A percentile compares a stretch with the other conserved stretches of the same genome.
Evolutionary conservation across 1,139 yeast species (phyloP).

Genomic region (Candida sanyaensis): DNA sequence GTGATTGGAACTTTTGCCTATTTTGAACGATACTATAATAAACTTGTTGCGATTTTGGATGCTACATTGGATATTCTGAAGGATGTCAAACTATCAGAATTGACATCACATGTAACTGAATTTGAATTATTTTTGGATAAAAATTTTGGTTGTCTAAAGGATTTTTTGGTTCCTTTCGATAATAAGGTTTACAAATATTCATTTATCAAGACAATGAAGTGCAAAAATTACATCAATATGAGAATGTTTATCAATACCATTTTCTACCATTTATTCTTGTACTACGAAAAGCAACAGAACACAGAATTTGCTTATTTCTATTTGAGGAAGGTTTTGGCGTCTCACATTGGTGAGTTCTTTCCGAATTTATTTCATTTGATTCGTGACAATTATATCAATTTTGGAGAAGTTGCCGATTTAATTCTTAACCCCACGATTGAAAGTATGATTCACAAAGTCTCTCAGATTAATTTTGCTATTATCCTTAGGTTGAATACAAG

Average conservation of each 20-base stretch:
- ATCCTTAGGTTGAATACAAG: slow-evolving; percentile 22
- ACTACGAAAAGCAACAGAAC: slow-evolving; percentile 28
- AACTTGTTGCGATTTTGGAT: slow-evolving; percentile 25
- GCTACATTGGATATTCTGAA: slow-evolving; percentile 24
- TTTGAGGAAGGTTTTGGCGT: slow-evolving; percentile 28
- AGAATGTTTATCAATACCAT: slow-evolving; percentile 29
- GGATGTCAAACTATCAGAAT: slow-evolving; percentile 19
- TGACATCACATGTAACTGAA: slow-evolving; percentile 25
- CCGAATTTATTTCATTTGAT: slow-evolving; percentile 32
- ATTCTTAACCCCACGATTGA: slow-evolving; percentile 36
- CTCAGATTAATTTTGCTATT: slow-evolving; percentile 28
- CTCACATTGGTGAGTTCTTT: slow-evolving; percentile 26
- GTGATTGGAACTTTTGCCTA: slow-evolving; percentile 25
- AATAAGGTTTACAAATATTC: slow-evolving; percentile 25
- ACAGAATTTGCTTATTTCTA: slow-evolving; percentile 29
- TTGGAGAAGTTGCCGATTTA: slow-evolving; percentile 39
- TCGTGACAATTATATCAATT: slow-evolving; percentile 27
- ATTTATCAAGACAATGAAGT: slow-evolving; percentile 33
- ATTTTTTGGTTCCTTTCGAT: slow-evolving; percentile 27
- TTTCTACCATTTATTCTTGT: slow-evolving; percentile 28
- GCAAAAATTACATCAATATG: slow-evolving; percentile 32
- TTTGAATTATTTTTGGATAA: slow-evolving; percentile 29
- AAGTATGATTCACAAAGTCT: slow-evolving; percentile 30
- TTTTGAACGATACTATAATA: slow-evolving; percentile 25
- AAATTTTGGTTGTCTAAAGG: slow-evolving; percentile 23